Evolutionary conservation across 148 eudicot species (phyloP), one percentile per base, ranked within the genome.

Genomic region (Chenopodium album): DNA sequence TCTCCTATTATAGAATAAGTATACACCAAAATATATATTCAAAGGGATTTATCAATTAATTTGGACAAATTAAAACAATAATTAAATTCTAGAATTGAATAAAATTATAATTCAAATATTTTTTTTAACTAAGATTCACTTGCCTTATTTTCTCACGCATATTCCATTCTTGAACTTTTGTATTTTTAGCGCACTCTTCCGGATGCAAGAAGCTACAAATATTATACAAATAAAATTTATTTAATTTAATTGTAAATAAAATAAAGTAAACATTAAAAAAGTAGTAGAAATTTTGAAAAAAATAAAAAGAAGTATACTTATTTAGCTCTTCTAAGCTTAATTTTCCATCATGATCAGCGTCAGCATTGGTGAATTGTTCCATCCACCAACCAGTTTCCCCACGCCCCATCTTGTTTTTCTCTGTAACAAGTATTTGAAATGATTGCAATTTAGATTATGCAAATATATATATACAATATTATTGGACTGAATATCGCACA

Each of bases 331-430:
- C 46, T 28, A 86, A 81, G 46, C 63, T 81, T 64, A 89, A 85
- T 32, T 64, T 8, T 4, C 77, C 78, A 83, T 86, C 83, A 14
- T 66, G 37, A 78, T 89, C 85, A 76, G n/a, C 70, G 73, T 88
- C 92, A 3, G 88, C 92, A 81, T 86, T 86, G 63, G 26, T 79
- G 72, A 89, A 89, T 68, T 88, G 87, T 52, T 88, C 87, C 85
- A 71, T 86, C 92, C 92, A 89, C 92, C 92, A 89, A 47, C 89
- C 90, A 68, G 79, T 83, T 79, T 79, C 88, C 28, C 89, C 92
- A 47, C 76, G 84, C 59, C 48, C 80, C 83, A 71, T 84, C 8
- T 73, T 81, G 32, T 89, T 84, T 65, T 80, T 81, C 73, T 68
- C 89, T 89, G 77, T 41, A 71, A 10, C 56, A 52, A 52, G 17